A percentile compares a stretch with the other conserved stretches of the same genome.
Evolutionary conservation across 495 filamentous ascomycete genomes (phyloP).

Genomic region (Penicillium goetzii): DNA sequence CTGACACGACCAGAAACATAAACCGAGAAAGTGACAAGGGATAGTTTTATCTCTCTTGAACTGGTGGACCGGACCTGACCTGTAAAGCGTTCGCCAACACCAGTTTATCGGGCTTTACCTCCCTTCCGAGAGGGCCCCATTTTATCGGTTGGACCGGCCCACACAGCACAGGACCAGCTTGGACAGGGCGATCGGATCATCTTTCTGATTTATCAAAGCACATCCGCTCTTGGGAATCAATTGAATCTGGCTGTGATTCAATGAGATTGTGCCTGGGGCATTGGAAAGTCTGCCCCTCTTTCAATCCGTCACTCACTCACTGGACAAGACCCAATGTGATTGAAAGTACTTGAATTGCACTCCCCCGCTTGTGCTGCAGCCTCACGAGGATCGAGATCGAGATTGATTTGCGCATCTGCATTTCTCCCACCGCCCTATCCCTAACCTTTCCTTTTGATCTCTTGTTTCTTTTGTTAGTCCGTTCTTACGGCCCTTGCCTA

Average conservation of each 20-base stretch:
- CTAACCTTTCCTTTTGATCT: neutral
- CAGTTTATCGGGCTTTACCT: constrained; percentile 8
- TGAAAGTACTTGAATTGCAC: constrained; percentile 22
- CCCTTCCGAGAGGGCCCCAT: neutral
- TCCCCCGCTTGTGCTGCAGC: constrained; percentile 11
- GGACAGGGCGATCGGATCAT: constrained; percentile 12
- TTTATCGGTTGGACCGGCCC: neutral
- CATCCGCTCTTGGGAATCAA: constrained; percentile 6
- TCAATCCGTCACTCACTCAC: neutral
- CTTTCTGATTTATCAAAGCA: constrained; percentile 6
- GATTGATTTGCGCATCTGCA: neutral
- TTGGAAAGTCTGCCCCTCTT: neutral
- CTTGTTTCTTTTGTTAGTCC: neutral
- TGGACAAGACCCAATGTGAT: constrained; percentile 1
- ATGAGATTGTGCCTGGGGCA: neutral
- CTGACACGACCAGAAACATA: neutral
- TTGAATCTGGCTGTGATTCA: neutral
- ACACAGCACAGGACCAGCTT: constrained; percentile 1
- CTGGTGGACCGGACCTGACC: constrained; percentile 16
- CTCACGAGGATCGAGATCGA: neutral
- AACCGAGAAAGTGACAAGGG: neutral
- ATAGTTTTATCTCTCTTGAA: neutral
- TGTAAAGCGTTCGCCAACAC: constrained; percentile 17
- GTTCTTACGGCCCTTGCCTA: constrained; percentile 7
- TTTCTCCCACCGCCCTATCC: neutral